These are phyloP conservation scores for Seiridium cupressi DNA, from an alignment of 2,329 filamentous ascomycete genomes.

Conservation along the genomic window DNA sequence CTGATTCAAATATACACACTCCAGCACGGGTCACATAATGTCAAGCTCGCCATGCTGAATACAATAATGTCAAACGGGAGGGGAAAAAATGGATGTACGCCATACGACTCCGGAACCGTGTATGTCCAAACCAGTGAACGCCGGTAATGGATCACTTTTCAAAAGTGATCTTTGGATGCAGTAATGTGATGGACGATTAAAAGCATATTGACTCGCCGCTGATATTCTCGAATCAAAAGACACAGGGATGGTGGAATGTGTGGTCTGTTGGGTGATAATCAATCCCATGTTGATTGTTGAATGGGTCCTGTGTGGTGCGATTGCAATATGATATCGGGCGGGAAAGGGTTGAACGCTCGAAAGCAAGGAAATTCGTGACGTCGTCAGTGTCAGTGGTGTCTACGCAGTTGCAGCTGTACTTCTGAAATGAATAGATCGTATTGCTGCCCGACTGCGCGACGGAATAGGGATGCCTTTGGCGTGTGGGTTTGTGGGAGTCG, in stretches of 20 bases:
- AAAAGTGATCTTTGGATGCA: background rate
- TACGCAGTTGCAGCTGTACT: too few species aligned
- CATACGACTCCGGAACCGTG: background rate
- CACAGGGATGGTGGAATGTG: background rate
- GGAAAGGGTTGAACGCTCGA: background rate
- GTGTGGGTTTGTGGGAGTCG: background rate
- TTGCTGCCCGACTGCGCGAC: too few species aligned
- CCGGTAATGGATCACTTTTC: background rate
- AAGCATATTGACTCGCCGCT: too few species aligned
- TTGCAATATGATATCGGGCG: background rate
- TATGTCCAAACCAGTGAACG: conserved; percentile 7
- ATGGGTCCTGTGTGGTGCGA: background rate
- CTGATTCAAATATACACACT: background rate
- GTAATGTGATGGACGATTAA: background rate
- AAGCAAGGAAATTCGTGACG: conserved; percentile 5
- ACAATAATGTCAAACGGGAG: background rate
- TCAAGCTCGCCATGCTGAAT: too few species aligned
- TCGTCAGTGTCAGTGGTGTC: conserved; percentile 1
- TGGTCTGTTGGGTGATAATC: background rate
- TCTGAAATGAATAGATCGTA: too few species aligned
- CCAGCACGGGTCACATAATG: background rate
- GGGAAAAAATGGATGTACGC: background rate
- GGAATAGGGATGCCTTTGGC: background rate
- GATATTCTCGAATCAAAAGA: too few species aligned
- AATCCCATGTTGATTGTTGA: too few species aligned